Conservation (phyloP, 345 rosid genomes). For the Populus pruinosa region DNA sequence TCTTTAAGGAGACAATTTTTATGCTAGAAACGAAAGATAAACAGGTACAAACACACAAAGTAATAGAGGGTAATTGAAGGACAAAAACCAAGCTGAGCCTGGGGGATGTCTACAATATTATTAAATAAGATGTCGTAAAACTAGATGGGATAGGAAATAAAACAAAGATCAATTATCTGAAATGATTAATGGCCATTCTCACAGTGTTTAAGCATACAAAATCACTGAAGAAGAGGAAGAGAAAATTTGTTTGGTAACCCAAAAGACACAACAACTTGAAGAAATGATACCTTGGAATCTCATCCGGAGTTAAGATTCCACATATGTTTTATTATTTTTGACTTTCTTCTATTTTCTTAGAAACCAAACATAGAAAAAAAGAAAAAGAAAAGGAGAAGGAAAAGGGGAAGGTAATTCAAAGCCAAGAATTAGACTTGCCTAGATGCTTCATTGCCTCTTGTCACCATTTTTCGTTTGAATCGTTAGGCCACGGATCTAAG, state of each 20-base stretch:
- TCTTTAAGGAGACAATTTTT: not conserved
- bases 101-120: not conserved
- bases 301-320: not conserved
- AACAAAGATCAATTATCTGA: not conserved
- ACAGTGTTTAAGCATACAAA: not conserved
- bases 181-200: not conserved
- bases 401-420: conserved; percentile 16
- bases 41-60: not conserved
- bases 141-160: not conserved
- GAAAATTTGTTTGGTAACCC: conserved; percentile 8
- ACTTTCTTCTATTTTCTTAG: conserved; percentile 28
- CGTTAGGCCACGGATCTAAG: conserved; percentile 22
- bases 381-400: not conserved
- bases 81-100: not conserved
- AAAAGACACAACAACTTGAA: not conserved
- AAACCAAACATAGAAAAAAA: conserved; percentile 29
- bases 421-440: conserved; percentile 78
- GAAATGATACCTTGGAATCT: conserved; percentile 15
- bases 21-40: not conserved
- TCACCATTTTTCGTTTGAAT: not conserved
- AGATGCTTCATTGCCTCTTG: conserved; percentile 34
- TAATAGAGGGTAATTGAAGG: not conserved
- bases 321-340: conserved; percentile 9
- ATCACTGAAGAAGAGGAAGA: not conserved
- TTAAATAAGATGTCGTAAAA: not conserved